phyloP scores from a whole-genome alignment of 352 stramenopile species.

The Globisporangium acanthophoron region DNA sequence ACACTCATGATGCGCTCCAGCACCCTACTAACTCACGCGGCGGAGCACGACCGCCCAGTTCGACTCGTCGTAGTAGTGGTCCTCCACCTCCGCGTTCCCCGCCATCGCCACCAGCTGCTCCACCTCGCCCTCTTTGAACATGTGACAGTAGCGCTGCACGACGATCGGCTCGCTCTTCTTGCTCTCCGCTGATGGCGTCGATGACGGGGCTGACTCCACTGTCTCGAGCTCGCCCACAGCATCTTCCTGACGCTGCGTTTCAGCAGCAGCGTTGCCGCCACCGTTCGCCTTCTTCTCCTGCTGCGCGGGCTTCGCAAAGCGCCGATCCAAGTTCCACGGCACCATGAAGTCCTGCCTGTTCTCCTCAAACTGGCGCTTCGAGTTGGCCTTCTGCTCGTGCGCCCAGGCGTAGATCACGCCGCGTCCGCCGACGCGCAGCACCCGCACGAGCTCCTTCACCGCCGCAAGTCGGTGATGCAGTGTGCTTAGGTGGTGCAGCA shows the following conservation, averaged over 20 bases:
- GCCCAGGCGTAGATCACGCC: slow-evolving; percentile 86
- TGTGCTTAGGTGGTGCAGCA: slow-evolving; percentile 82
- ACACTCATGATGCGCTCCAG: not conserved
- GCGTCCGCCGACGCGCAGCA: slow-evolving; percentile 58
- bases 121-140: slow-evolving; percentile 84
- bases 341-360: slow-evolving; percentile 83
- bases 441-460: slow-evolving; percentile 72
- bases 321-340: slow-evolving; percentile 83
- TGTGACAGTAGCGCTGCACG: slow-evolving; percentile 86
- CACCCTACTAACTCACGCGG: slow-evolving; percentile 16
- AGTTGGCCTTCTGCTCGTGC: slow-evolving; percentile 74
- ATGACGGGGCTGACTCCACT: no score
- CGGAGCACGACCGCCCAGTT: slow-evolving; percentile 84
- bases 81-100: slow-evolving; percentile 53
- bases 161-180: slow-evolving; percentile 26
- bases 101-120: slow-evolving; percentile 57
- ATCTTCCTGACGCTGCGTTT: not conserved
- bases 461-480: slow-evolving; percentile 58
- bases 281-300: not conserved
- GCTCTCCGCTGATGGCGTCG: not conserved
- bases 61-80: slow-evolving; percentile 82
- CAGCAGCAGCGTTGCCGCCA: not conserved
- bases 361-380: slow-evolving; percentile 67
- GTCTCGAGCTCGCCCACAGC: not conserved
- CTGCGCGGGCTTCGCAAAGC: slow-evolving; percentile 27